These are phyloP conservation scores for Aspergillus udagawae DNA, from an alignment of 2,329 filamentous ascomycete species.

Conservation along the genomic window DNA sequence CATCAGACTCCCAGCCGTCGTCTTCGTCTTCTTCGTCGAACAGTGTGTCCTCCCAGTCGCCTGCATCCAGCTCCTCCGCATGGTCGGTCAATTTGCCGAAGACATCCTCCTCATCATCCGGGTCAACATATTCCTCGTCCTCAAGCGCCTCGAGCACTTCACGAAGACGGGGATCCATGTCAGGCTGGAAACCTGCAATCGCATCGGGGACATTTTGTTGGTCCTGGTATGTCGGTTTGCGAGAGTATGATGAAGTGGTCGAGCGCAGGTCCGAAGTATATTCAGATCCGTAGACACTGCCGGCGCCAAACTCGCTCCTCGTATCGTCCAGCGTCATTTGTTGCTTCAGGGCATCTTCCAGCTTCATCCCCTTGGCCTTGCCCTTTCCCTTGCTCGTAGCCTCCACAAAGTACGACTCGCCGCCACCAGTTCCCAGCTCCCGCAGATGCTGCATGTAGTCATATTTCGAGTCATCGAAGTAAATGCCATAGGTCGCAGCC, in stretches of 20 bases:
- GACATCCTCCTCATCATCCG: slow-evolving; percentile 73
- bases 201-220: slow-evolving; percentile 90
- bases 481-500: slow-evolving; percentile 89
- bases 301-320: slow-evolving; percentile 20
- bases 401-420: slow-evolving; percentile 80
- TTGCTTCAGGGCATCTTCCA: slow-evolving; percentile 73
- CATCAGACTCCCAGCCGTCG: slow-evolving; percentile 92
- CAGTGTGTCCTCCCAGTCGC: slow-evolving; percentile 68
- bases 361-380: slow-evolving; percentile 69
- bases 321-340: slow-evolving; percentile 48
- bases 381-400: slow-evolving; percentile 60
- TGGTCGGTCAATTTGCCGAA: slow-evolving; percentile 70
- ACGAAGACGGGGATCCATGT: slow-evolving; percentile 90
- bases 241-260: slow-evolving; percentile 68
- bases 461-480: slow-evolving; percentile 91
- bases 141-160: slow-evolving; percentile 92
- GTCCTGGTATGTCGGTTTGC: slow-evolving; percentile 76
- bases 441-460: slow-evolving; percentile 99
- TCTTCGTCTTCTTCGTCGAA: slow-evolving; percentile 57
- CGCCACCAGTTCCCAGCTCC: slow-evolving; percentile 67
- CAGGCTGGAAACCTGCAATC: slow-evolving; percentile 89
- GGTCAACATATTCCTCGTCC: slow-evolving; percentile 88
- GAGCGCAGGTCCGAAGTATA: slow-evolving; percentile 31
- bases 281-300: slow-evolving; percentile 44
- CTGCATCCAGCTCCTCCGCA: slow-evolving; percentile 65